Evolutionary conservation across 129 eudicot genomes (phyloP).

Genomic region (Logfia minima): DNA sequence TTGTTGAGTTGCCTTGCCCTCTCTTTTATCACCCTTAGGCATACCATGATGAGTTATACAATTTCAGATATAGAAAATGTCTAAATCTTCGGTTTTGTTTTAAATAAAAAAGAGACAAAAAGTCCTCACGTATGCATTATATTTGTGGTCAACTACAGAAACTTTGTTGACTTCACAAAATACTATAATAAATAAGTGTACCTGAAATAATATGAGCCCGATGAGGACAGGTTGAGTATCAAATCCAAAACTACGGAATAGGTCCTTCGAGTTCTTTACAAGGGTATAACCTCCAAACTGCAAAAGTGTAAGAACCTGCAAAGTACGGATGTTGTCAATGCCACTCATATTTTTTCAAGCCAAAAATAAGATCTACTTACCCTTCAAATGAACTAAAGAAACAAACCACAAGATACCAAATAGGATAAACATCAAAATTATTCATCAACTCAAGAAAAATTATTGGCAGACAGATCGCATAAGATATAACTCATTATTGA

Average conservation of each 20-base stretch:
- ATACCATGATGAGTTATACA: not conserved
- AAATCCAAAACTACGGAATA: constrained; percentile 93
- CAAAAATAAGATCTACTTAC: not conserved
- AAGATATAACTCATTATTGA: not conserved
- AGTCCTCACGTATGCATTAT: not conserved
- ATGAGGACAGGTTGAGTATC: constrained; percentile 96
- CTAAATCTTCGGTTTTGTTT: not conserved
- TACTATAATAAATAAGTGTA: constrained; percentile 15
- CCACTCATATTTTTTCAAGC: constrained; percentile 7
- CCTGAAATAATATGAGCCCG: constrained; percentile 96
- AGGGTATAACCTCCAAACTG: constrained; percentile 96
- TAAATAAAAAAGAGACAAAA: too few species aligned
- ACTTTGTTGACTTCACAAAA: not conserved
- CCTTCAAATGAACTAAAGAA: constrained; percentile 4
- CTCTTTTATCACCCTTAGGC: not conserved
- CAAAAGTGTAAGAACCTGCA: constrained; percentile 87
- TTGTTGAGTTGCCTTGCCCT: not conserved
- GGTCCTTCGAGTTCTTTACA: constrained; percentile 93
- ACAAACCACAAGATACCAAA: not conserved
- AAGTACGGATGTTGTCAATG: not conserved
- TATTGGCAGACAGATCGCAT: not conserved
- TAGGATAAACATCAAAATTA: not conserved
- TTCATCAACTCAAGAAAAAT: not conserved
- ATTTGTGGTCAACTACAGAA: constrained; percentile 6
- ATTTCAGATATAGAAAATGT: not conserved